Base-by-base conservation (phyloP, 2,329 filamentous ascomycete genomes). In the Sporothrix brasiliensis region DNA sequence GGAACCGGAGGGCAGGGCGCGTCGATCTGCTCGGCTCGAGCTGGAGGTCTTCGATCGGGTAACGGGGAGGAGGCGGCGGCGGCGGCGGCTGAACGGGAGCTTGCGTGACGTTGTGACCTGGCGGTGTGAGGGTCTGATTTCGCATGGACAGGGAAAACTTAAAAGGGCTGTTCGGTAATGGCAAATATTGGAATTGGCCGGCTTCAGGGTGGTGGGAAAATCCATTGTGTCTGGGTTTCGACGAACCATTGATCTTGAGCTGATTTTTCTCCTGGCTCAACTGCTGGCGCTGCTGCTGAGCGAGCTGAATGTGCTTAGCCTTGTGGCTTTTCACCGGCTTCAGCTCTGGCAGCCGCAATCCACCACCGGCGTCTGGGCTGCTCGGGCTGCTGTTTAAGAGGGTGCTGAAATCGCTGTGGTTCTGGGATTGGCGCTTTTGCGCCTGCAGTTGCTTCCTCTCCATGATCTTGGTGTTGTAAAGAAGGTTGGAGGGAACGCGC, bases 41-140 rank as follows among this genome's bases (percentile, higher is more conserved):
- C 74, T 97, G 91, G 65, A 98, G 81, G 80, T 99, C 95, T 77
- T 99, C 95, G 73, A 97, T 97, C 0, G 95, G 95, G 78, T 97
- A 98, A 78, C 97, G 97, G 73, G 95, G 90, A 1, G 89, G 88
- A 0, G 92, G 91, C 2, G 91, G 90, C 7, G 92, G 90, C 7
- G 90, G 87, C 0, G 90, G 87, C 3, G 88, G 88, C 1, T 44
- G 68, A 0, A 44, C 65, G 3, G 68, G 63, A 21, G 85, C 83
- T n/a, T 84, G 85, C 6, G 81, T 80, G 66, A 80, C 77, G n/a
- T 75, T 65, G 69, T 76, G 77, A 30, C 79, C 74, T 27, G 83
- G 80, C 24, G 83, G 83, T 50, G 83, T 73, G n/a, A 69, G 69
- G 39, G 63, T 65, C 19, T 74, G 73, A 34, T 71, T 74, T 3